Percentiles rank a stretch among this genome's conserved stretches.
Conservation (phyloP, 1,284 basidiomycete species). For the Phylloboletellus chloephorus region DNA sequence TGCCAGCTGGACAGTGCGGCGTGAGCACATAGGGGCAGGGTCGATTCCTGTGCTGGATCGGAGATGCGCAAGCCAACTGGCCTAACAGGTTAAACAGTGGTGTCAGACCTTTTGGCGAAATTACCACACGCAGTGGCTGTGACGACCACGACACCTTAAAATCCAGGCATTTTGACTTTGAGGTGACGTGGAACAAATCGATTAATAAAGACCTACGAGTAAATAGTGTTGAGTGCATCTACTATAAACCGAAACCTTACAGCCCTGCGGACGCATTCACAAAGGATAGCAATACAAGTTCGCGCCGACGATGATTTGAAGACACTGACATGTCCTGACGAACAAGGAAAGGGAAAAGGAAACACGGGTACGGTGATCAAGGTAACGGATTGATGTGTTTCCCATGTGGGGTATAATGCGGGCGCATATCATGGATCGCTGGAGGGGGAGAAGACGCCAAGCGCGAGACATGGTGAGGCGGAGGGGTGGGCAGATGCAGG, state of each 20-base stretch:
- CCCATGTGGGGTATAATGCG: conserved; percentile 35
- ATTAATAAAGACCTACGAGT: conserved; percentile 33
- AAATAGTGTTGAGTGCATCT: conserved; percentile 34
- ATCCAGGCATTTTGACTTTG: no score
- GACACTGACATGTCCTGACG: conserved; percentile 32
- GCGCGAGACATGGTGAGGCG: conserved; percentile 30
- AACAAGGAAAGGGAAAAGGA: conserved; percentile 14
- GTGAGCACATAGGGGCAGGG: no score
- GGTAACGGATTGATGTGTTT: conserved; percentile 36
- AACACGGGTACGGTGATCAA: conserved; percentile 26
- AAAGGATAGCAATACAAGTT: conserved; percentile 33
- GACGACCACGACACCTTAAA: conserved; percentile 28
- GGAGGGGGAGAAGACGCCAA: conserved; percentile 31
- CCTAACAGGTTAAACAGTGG: neutral
- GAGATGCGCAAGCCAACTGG: conserved; percentile 21
- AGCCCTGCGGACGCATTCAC: conserved; percentile 20
- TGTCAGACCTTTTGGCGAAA: conserved; percentile 18
- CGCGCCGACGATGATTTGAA: conserved; percentile 26
- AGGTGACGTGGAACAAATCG: conserved; percentile 21
- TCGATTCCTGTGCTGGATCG: conserved; percentile 15
- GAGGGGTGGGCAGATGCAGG: conserved; percentile 32
- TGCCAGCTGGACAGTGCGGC: conserved; percentile 41
- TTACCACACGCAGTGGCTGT: conserved; percentile 27
- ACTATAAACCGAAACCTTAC: conserved; percentile 28
- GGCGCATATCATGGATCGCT: conserved; percentile 33